Percentiles rank a stretch among this genome's conserved stretches.
These are phyloP conservation scores for Phialophora macrospora DNA, from an alignment of 2,329 filamentous ascomycete species.

Conservation along the genomic window DNA sequence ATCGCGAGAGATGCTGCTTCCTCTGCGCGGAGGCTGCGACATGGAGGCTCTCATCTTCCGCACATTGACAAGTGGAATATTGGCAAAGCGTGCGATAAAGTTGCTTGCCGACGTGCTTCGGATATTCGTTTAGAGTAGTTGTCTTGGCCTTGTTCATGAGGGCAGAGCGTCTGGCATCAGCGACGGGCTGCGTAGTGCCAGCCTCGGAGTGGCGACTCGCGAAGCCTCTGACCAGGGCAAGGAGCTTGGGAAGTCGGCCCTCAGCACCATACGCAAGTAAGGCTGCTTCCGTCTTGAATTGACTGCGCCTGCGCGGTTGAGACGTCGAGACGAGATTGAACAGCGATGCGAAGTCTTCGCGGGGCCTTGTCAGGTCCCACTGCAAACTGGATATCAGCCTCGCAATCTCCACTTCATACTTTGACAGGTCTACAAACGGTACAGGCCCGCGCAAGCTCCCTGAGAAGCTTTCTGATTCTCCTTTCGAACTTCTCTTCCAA, in stretches of 20 bases:
- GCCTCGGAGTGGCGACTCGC: background rate
- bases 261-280: constrained; percentile 8
- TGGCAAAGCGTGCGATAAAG: background rate
- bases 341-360: background rate
- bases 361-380: background rate
- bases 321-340: background rate
- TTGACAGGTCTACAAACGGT: background rate
- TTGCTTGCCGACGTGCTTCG: background rate
- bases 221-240: constrained; percentile 7
- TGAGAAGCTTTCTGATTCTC: constrained; percentile 10
- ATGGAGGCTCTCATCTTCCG: background rate
- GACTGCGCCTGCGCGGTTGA: background rate
- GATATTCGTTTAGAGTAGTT: background rate
- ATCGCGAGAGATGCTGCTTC: constrained; percentile 5
- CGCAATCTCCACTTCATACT: too few relatives aligned
- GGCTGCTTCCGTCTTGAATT: background rate
- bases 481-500: background rate
- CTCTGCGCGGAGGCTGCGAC: background rate
- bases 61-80: background rate
- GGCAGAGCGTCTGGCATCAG: background rate
- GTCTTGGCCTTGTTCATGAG: too few relatives aligned
- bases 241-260: constrained; percentile 1
- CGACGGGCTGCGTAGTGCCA: background rate
- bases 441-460: constrained; percentile 9
- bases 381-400: too few relatives aligned